Evolutionary conservation across 163 green algal species (phyloP), one percentile per base, ranked within the genome.

Genomic region (Chlorella variabilis): DNA sequence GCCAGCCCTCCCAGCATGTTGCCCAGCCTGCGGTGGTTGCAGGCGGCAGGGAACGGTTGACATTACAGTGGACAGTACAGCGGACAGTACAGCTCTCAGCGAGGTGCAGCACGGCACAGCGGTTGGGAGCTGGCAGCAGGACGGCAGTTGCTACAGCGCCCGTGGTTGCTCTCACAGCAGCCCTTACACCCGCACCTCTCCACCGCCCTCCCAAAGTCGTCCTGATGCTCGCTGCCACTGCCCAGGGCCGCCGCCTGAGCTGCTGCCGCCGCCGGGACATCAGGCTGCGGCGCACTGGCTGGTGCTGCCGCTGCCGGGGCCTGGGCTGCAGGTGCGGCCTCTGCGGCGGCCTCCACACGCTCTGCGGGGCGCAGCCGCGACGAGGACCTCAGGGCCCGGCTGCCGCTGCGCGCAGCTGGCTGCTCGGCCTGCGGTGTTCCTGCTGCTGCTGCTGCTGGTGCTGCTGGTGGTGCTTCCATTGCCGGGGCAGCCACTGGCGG

Each of bases 141-240:
- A n/a, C n/a, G n/a, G n/a, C n/a, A n/a, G n/a, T n/a, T n/a, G n/a
- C n/a, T n/a, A n/a, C n/a, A n/a, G n/a, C n/a, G n/a, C n/a, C 45
- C 41, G 49, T 21, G 4, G 34, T 11, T 42, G n/a, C 9, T 4
- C 54, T 11, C 59, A 83, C 38, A n/a, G n/a, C n/a, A n/a, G n/a
- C n/a, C n/a, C n/a, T n/a, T n/a, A n/a, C n/a, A n/a, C n/a, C n/a
- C n/a, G n/a, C n/a, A n/a, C n/a, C 20, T 69, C 23, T 68, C 71
- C 27, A 69, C 29, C 4, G 71, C 71, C 4, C 27, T 7, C 8
- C 54, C 74, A 51, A 71, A 27, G 34, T 70, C 39, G 0, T 80
- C 58, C 29, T 61, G 74, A 21, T n/a, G 39, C 39, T 80, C 71
- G 51, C 71, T 78, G 48, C 70, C 48, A 11, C 48, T 49, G 61